Base-by-base conservation (phyloP, 225 moss, liverwort and hornwort species). In the Marchantia polymorpha region DNA sequence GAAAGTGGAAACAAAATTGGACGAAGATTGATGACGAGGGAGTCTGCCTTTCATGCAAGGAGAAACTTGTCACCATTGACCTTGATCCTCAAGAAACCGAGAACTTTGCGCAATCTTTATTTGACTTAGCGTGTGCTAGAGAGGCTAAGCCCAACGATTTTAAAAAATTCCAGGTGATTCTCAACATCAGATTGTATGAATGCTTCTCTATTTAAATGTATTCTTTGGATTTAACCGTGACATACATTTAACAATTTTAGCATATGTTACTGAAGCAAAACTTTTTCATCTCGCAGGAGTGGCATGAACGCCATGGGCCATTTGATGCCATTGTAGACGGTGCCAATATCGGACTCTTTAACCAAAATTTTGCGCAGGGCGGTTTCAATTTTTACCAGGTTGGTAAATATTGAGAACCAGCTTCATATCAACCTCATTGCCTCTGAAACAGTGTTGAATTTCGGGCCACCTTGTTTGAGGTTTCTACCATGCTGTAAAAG, bases 351-450 rank as follows among this genome's bases (percentile, higher is more conserved):
- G 97, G 93, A 7, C 81, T 99, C 52, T 93, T 88, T 53, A 94
- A 95, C 79, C 97, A 99, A 80, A 99, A 99, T 72, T 99, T 93
- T 84, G 83, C 87, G 54, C 87, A 93, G 84, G 91, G 94, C 78
- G 94, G 97, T 77, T 95, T 99, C 75, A 99, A 92, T 78, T 99
- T 94, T 76, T 72, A 83, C 79, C 97, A 96, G 93, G 96, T 96
- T 77, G 30, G 75, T 30, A 56, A 39, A 39, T 75, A 31, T 17
- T 22, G 17, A 75, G 31, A 39, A 54, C 30, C 26, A 27, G 19
- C 26, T 59, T 19, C 17, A 3, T 20, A 39, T 39, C 39, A 39
- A 39, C 39, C 39, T 39, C 39, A 39, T 5, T 39, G n/a, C 17
- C 20, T 19, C 15, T 64, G 64, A 39, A 39, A 39, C 39, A 39